Evolutionary conservation across 805 yeast species (phyloP).

Genomic region (Saturnispora sanitii): DNA sequence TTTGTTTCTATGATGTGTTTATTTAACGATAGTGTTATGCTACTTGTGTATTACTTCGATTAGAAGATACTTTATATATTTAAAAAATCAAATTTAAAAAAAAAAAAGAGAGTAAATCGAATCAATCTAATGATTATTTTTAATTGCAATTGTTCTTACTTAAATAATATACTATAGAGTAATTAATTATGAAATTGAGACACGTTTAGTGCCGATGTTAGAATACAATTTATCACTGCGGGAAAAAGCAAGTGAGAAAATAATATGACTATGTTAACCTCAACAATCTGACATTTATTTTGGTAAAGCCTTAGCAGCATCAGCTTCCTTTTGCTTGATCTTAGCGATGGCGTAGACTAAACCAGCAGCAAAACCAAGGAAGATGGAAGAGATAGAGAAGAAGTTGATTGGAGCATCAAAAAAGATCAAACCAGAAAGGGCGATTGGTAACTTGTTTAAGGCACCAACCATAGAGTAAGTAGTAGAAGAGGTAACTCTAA

Average conservation of each 20-base stretch:
- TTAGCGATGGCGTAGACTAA: slow-evolving; percentile 92
- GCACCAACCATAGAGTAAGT: slow-evolving; percentile 99
- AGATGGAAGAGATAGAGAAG: slow-evolving; percentile 78
- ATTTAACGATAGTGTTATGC: not conserved
- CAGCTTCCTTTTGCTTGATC: slow-evolving; percentile 65
- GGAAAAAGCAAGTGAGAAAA: too few relatives aligned
- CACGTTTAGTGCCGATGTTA: too few relatives aligned
- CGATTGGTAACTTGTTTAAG: slow-evolving; percentile 94
- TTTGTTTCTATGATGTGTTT: not conserved
- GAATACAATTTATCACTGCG: too few relatives aligned
- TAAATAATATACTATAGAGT: too few relatives aligned
- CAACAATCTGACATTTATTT: slow-evolving; percentile 15
- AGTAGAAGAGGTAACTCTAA: slow-evolving; percentile 96
- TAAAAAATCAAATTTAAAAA: too few relatives aligned
- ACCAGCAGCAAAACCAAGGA: slow-evolving; percentile 92
- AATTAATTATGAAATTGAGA: too few relatives aligned
- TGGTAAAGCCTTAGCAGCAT: slow-evolving; percentile 22
- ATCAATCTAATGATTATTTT: too few relatives aligned
- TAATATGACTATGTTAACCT: not conserved
- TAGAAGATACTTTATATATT: not conserved
- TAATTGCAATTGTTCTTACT: too few relatives aligned
- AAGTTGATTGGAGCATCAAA: slow-evolving; percentile 93
- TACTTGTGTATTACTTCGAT: not conserved
- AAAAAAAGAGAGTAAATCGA: too few relatives aligned
- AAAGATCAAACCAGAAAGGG: slow-evolving; percentile 87